phyloP scores from a whole-genome alignment of 169 alveolate species.

The Theileria luwenshuni region DNA sequence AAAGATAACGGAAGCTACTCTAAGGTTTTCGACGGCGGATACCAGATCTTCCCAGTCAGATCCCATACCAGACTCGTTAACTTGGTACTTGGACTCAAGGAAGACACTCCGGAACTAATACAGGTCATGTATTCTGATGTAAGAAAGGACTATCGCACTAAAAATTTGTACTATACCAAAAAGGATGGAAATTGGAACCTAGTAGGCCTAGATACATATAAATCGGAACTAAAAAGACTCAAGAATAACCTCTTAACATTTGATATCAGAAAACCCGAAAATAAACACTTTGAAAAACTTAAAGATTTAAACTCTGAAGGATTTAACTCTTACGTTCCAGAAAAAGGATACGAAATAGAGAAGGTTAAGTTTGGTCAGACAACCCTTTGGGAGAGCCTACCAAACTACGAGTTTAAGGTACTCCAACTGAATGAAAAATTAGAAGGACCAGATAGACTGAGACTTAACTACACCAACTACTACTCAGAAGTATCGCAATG shows the following conservation, averaged over 20 bases:
- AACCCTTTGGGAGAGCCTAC: neutral
- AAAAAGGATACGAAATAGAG: neutral
- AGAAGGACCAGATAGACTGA: neutral
- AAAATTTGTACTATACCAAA: conserved; percentile 2
- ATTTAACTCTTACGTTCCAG: neutral
- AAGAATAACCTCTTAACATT: neutral
- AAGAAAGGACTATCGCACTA: neutral
- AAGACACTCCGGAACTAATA: conserved; percentile 1
- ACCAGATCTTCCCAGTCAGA: conserved; percentile 4
- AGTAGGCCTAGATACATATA: neutral
- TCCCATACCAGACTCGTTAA: conserved; percentile 15
- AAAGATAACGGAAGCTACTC: conserved; percentile 18
- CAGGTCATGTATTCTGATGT: conserved; percentile 20
- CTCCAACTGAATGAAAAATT: neutral
- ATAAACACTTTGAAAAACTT: neutral
- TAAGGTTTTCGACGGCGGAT: neutral
- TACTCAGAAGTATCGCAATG: neutral
- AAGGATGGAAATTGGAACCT: conserved; percentile 1
- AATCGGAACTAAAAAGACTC: neutral
- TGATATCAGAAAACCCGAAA: neutral
- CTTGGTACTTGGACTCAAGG: neutral
- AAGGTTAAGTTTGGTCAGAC: neutral
- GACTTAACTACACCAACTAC: neutral
- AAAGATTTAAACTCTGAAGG: neutral
- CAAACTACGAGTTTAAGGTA: neutral